These are phyloP conservation scores for Fusarium subglutinans DNA, from an alignment of 2,329 filamentous ascomycete species.

Conservation along the genomic window DNA sequence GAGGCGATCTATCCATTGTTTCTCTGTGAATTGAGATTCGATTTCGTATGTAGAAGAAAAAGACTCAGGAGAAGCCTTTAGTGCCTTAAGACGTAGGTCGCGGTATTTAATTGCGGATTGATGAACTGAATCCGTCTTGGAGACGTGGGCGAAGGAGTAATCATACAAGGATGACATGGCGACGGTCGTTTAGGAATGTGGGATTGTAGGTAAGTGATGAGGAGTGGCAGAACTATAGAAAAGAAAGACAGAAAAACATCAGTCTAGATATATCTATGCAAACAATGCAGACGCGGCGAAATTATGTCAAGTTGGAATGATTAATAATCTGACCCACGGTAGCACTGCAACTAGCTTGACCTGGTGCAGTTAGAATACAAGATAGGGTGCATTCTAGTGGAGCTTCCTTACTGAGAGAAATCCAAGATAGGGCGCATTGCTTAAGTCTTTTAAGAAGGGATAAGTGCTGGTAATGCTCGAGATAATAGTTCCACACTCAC, in stretches of 20 bases:
- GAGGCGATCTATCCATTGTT: background rate
- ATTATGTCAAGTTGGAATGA: background rate
- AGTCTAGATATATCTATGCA: background rate
- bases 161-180: background rate
- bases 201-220: background rate
- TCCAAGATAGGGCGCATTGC: background rate
- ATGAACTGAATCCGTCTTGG: background rate
- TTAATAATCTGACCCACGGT: background rate
- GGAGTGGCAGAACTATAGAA: rapidly evolving
- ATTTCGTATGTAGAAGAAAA: background rate
- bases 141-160: background rate
- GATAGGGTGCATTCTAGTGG: background rate
- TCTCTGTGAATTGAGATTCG: background rate
- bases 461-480: too few relatives aligned
- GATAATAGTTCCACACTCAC: too few relatives aligned
- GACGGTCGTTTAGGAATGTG: rapidly evolving
- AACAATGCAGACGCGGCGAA: background rate
- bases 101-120: background rate
- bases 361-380: background rate
- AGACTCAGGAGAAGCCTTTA: rapidly evolving
- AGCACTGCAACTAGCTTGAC: background rate
- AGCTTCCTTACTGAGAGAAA: rapidly evolving
- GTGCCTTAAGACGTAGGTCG: background rate
- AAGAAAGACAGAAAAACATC: background rate
- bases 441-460: too few relatives aligned